A percentile compares a stretch with the other conserved stretches of the same genome.
Evolutionary conservation across 768 basidiomycete species (phyloP).

Genomic region (Pulveroboletus ravenelii): DNA sequence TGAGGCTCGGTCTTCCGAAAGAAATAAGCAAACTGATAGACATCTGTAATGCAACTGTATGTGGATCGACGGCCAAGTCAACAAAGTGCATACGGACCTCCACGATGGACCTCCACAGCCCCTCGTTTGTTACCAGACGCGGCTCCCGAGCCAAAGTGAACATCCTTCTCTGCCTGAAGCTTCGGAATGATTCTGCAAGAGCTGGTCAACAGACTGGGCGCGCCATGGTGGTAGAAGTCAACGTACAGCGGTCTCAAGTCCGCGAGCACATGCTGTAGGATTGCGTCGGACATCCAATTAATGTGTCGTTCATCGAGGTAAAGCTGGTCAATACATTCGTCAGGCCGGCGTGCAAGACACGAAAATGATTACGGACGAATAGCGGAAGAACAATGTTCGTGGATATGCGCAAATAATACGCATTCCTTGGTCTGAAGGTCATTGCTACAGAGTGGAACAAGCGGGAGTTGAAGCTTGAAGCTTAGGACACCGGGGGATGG

Average conservation of each 20-base stretch:
- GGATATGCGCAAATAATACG: slow-evolving; percentile 80
- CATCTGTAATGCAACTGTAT: slow-evolving; percentile 42
- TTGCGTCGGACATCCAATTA: slow-evolving; percentile 84
- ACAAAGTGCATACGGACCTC: slow-evolving; percentile 44
- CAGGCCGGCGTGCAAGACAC: background rate
- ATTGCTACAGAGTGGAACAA: slow-evolving; percentile 30
- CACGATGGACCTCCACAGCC: slow-evolving; percentile 78
- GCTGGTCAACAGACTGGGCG: background rate
- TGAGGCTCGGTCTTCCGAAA: slow-evolving; percentile 79
- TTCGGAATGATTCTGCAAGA: slow-evolving; percentile 59
- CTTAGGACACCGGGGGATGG: background rate
- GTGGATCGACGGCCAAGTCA: slow-evolving; percentile 3
- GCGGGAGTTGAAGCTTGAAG: background rate
- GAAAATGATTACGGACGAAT: slow-evolving; percentile 46
- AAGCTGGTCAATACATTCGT: slow-evolving; percentile 39
- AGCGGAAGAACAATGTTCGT: slow-evolving; percentile 69
- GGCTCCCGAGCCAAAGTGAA: slow-evolving; percentile 36
- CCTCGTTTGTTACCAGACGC: slow-evolving; percentile 54
- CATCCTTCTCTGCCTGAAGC: slow-evolving; percentile 54
- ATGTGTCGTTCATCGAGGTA: slow-evolving; percentile 88
- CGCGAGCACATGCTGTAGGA: slow-evolving; percentile 74
- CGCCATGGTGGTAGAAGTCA: background rate
- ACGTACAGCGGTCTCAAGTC: slow-evolving; percentile 70
- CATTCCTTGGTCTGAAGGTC: slow-evolving; percentile 69
- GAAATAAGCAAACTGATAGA: slow-evolving; percentile 90